Percentiles rank a stretch among this genome's conserved stretches.
Conservation (phyloP, 176 grass and related monocot genomes). For the Phyllostachys edulis region DNA sequence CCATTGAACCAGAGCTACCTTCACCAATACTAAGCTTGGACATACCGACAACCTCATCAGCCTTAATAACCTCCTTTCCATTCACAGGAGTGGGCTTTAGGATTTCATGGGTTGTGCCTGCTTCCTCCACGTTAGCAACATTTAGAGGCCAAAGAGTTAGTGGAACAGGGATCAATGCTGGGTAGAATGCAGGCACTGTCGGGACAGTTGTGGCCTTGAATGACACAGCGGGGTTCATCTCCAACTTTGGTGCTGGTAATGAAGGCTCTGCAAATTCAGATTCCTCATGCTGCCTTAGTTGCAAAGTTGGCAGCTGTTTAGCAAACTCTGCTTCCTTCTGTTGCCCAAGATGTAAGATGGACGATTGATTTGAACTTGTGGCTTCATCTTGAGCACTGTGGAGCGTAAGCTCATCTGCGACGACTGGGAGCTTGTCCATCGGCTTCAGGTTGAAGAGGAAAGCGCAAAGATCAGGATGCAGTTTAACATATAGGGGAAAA, state of each 20-base stretch:
- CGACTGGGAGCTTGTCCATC: conserved; percentile 38
- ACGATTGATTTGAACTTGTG: conserved; percentile 34
- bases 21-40: conserved; percentile 85
- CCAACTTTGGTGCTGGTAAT: conserved; percentile 15
- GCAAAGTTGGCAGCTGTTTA: conserved; percentile 33
- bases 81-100: conserved; percentile 63
- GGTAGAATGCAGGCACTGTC: conserved; percentile 46
- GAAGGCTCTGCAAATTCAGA: conserved; percentile 33
- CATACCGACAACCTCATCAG: conserved; percentile 68
- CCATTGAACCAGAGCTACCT: conserved; percentile 26
- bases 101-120: conserved; percentile 46
- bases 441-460: conserved; percentile 42
- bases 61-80: conserved; percentile 54
- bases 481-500: conserved; percentile 4
- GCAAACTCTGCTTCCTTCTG: conserved; percentile 49
- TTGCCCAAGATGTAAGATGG: conserved; percentile 44
- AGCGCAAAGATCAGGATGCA: conserved; percentile 9
- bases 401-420: conserved; percentile 27
- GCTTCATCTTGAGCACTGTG: conserved; percentile 42
- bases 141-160: conserved; percentile 48
- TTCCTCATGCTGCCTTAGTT: conserved; percentile 40
- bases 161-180: conserved; percentile 44
- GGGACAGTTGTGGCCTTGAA: conserved; percentile 21
- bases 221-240: conserved; percentile 29
- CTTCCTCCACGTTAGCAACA: conserved; percentile 39